A percentile compares a stretch with the other conserved stretches of the same genome.
Conservation (phyloP, 768 basidiomycete genomes). For the Gloeopeniophorella convolvens region DNA sequence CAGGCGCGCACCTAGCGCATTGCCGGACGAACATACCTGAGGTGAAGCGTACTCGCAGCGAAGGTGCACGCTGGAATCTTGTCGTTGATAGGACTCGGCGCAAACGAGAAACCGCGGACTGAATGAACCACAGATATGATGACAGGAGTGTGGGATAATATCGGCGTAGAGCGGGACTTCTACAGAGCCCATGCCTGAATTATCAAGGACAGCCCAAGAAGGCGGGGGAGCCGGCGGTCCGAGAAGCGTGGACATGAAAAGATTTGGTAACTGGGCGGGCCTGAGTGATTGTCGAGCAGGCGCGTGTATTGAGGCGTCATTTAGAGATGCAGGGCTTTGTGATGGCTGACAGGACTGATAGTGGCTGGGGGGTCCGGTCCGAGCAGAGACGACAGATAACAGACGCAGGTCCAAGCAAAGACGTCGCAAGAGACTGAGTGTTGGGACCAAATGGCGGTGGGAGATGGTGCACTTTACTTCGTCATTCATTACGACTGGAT, state of each 20-base stretch:
- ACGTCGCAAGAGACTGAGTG: no score
- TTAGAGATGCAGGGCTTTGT: background rate
- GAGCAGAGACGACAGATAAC: background rate
- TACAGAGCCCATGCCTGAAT: constrained; percentile 8
- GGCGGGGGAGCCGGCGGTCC: constrained; percentile 4
- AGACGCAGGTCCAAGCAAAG: no score
- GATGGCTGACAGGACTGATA: background rate
- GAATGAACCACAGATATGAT: no score
- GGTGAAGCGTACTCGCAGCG: no score
- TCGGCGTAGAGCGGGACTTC: background rate
- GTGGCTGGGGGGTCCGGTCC: background rate
- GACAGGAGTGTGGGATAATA: constrained; percentile 8
- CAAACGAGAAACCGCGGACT: no score
- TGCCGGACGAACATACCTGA: no score
- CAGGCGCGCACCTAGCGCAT: no score
- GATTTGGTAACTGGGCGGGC: background rate
- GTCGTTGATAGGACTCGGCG: no score
- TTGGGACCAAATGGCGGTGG: no score
- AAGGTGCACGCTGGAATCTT: no score
- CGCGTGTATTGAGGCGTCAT: background rate
- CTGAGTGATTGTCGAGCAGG: background rate
- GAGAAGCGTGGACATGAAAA: background rate
- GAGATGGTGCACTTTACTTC: no score
- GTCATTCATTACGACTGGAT: no score
- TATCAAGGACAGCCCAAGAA: constrained; percentile 2